These are phyloP conservation scores for Trichosporon sp. DNA, from an alignment of 1,284 basidiomycete species.

Conservation along the genomic window DNA sequence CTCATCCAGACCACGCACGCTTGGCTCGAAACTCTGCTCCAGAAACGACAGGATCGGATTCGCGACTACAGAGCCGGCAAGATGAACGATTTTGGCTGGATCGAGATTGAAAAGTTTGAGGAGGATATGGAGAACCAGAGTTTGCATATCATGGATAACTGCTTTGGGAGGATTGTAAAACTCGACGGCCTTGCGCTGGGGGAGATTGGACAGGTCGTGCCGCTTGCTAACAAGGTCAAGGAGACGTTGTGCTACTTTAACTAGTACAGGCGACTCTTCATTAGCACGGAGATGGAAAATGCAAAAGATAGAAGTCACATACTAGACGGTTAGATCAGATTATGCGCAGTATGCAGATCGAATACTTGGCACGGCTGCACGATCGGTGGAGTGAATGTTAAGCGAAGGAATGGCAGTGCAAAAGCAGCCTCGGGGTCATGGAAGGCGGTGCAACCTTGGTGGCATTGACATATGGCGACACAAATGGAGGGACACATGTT, in stretches of 20 bases:
- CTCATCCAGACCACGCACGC: slow-evolving; percentile 13
- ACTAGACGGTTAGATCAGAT: background rate
- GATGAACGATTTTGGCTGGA: slow-evolving; percentile 10
- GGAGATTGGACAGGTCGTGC: slow-evolving; percentile 8
- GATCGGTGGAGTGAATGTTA: too few species aligned
- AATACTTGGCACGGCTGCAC: too few species aligned
- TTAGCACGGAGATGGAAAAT: too few species aligned
- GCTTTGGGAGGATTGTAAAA: slow-evolving; percentile 13
- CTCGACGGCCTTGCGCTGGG: slow-evolving; percentile 11
- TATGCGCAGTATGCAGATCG: background rate
- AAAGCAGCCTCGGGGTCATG: too few species aligned
- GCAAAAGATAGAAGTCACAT: background rate
- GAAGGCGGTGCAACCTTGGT: too few species aligned
- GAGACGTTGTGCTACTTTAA: slow-evolving; percentile 7
- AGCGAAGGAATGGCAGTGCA: too few species aligned
- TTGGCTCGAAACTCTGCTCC: slow-evolving; percentile 15
- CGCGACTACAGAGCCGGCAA: slow-evolving; percentile 13
- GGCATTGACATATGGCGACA: too few species aligned
- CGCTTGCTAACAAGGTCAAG: slow-evolving; percentile 12
- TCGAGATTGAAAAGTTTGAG: slow-evolving; percentile 17
- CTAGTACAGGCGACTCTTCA: too few species aligned
- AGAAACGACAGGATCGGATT: slow-evolving; percentile 12
- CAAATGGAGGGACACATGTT: too few species aligned
- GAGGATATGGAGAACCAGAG: slow-evolving; percentile 17
- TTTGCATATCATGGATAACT: slow-evolving; percentile 16